A percentile compares a stretch with the other conserved stretches of the same genome.
phyloP scores from a whole-genome alignment of 2,329 filamentous ascomycete genomes.

The Lecanosticta acicola region DNA sequence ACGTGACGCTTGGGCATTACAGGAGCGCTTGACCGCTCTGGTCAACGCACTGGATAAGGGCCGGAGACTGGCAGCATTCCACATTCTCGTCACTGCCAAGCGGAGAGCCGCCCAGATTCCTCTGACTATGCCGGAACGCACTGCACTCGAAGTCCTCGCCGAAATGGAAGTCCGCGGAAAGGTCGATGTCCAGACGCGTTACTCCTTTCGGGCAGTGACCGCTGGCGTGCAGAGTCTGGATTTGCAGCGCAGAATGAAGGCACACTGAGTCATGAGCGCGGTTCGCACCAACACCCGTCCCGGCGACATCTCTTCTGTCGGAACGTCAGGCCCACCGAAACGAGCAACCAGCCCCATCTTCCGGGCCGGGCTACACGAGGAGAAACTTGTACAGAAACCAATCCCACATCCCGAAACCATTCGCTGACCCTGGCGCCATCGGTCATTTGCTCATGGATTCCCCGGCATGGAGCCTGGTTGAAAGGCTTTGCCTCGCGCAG shows the following conservation, averaged over 20 bases:
- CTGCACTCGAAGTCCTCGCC: conserved; percentile 13
- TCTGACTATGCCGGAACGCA: conserved; percentile 7
- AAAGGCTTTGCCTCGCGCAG: too few species aligned
- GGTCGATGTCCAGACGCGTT: conserved; percentile 16
- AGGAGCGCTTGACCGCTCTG: conserved; percentile 6
- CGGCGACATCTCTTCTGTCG: too few species aligned
- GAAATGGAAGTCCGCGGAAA: conserved; percentile 19
- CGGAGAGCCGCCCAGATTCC: conserved; percentile 11
- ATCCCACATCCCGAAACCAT: too few species aligned
- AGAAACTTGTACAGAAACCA: too few species aligned
- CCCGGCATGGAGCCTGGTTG: too few species aligned
- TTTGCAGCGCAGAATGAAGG: conserved; percentile 17
- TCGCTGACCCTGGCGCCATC: too few species aligned
- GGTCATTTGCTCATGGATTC: too few species aligned
- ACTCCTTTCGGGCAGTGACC: conserved; percentile 12
- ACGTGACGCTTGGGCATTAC: conserved; percentile 2
- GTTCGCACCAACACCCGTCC: too few species aligned
- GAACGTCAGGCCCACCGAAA: too few species aligned
- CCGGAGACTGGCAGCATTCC: conserved; percentile 11
- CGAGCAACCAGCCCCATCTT: too few species aligned
- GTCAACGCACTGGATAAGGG: conserved; percentile 18
- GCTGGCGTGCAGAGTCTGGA: conserved; percentile 9
- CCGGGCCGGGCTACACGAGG: too few species aligned
- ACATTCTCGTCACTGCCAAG: conserved; percentile 17
- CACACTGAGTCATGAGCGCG: neutral